Conservation (phyloP, 495 filamentous ascomycete genomes). For the Recurvomyces mirabilis region DNA sequence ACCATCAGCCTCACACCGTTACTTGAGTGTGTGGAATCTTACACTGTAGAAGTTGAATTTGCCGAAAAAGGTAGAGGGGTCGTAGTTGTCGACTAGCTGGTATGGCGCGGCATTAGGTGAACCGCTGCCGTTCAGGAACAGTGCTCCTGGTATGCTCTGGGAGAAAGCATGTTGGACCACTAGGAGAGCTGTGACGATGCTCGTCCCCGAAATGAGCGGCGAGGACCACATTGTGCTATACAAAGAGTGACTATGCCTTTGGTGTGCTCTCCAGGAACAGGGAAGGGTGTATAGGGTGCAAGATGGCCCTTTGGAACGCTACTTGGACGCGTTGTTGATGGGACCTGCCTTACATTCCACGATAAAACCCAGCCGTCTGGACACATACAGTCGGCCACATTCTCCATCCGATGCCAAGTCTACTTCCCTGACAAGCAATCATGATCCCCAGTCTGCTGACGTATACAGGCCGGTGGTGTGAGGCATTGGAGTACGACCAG, state of each 20-base stretch:
- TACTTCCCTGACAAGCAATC: too few relatives aligned
- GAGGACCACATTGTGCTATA: conserved; percentile 11
- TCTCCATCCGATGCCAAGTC: too few relatives aligned
- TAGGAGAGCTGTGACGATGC: conserved; percentile 1
- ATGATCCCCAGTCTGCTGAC: too few relatives aligned
- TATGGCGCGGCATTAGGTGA: conserved; percentile 14
- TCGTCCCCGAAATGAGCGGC: conserved; percentile 18
- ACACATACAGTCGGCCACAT: too few relatives aligned
- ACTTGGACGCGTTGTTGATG: conserved; percentile 11
- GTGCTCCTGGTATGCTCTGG: conserved; percentile 11
- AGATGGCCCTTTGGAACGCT: background rate
- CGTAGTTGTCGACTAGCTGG: conserved; percentile 20
- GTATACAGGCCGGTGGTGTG: too few relatives aligned
- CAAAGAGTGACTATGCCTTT: background rate
- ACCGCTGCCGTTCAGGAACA: conserved; percentile 10
- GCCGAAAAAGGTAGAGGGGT: conserved; percentile 22
- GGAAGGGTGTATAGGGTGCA: background rate
- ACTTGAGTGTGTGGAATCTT: background rate
- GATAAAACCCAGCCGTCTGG: too few relatives aligned
- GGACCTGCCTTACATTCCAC: conserved; percentile 12
- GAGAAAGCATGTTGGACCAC: conserved; percentile 2
- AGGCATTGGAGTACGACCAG: too few relatives aligned
- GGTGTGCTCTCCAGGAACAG: background rate
- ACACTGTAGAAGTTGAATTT: conserved; percentile 29
- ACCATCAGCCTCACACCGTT: background rate